Base-by-base conservation (phyloP, 208 protist species). In the Naegleria lovaniensis region DNA sequence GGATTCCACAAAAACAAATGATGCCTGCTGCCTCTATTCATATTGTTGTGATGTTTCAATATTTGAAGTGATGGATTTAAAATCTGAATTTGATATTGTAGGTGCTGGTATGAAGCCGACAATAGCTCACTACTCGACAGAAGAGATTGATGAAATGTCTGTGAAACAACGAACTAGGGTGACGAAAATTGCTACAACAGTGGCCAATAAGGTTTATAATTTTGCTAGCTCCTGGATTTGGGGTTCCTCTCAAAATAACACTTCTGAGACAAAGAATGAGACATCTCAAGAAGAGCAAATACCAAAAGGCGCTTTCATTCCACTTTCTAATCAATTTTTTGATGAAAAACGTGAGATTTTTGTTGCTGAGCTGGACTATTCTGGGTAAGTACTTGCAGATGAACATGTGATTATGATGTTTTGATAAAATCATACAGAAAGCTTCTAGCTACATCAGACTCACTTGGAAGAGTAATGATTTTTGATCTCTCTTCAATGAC, bases 271-370 rank as follows among this genome's bases (percentile, higher is more conserved):
- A 85, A 5, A 9, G 5, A 43, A 5, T 43, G 38, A 85, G 48
- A 48, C 43, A 48, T 48, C 43, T 48, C 16, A 36, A 79, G 67
- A 79, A 79, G 6, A 7, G 36, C 25, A 36, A 79, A 79, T 36
- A 7, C 9, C 9, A 48, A 9, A 7, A 85, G 38, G 39, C 4
- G 41, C 15, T 48, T 16, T 22, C 25, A 48, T 48, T 48, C 16
- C 16, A 48, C 7, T 85, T 16, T 39, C 15, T 43, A 48, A 85
- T 85, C 40, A 16, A 48, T 25, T 85, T 16, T 43, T 39, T 19
- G 83, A 85, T 85, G 16, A 85, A 5, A 85, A 85, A 29, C 39
- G 83, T 22, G 83, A 85, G 48, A 85, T 85, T 48, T 43, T 38
- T 85, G 5, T 6, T 48, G n/a, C n/a, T 85, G 39, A 85, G 16